Base-by-base conservation (phyloP, 805 yeast genomes). In the Candida sanyiensis region DNA sequence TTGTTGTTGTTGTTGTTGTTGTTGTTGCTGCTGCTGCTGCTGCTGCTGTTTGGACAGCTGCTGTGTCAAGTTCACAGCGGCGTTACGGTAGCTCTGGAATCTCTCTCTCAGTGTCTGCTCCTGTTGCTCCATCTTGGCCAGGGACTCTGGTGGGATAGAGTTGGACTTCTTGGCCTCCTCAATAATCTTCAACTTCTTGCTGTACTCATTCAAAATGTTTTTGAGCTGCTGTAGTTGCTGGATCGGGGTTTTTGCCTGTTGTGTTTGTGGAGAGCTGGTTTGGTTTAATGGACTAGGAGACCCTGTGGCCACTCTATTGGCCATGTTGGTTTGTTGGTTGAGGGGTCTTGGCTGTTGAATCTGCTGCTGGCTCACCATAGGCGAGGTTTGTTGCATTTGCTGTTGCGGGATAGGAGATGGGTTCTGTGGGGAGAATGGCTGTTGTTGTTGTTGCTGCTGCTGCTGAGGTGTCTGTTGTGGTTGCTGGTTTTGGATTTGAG, bases 81-180 rank as follows among this genome's bases (percentile, higher is more conserved):
- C 67, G 40, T 68, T 67, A 42, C 70, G 73, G 48, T 71, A 75
- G 33, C 70, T 71, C 17, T 69, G 67, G 45, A 68, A 67, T 39
- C 73, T 69, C 25, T 58, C 61, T 41, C 63, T 70, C 46, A 73
- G 52, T 27, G 72, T 71, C 15, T 62, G 59, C 44, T 77, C 73
- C 50, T 76, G 77, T 37, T 66, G 67, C 11, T 65, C 64, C n/a
- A 71, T 59, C 29, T 63, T 63, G 5, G 66, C 57, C 27, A 67
- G 41, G 37, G 69, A 72, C 6, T 70, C 76, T 2, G 72, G 67
- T 4, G 73, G 57, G 16, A 73, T 47, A 21, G 60, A 62, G 9
- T 68, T 66, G 27, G 68, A 65, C 15, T 59, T 61, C 44, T 72
- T 73, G 27, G 70, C 66, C 7, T 67, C 66, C 38, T 72, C 75